phyloP scores from a whole-genome alignment of 2,329 filamentous ascomycete genomes.

The Ophiosphaerella narmari region DNA sequence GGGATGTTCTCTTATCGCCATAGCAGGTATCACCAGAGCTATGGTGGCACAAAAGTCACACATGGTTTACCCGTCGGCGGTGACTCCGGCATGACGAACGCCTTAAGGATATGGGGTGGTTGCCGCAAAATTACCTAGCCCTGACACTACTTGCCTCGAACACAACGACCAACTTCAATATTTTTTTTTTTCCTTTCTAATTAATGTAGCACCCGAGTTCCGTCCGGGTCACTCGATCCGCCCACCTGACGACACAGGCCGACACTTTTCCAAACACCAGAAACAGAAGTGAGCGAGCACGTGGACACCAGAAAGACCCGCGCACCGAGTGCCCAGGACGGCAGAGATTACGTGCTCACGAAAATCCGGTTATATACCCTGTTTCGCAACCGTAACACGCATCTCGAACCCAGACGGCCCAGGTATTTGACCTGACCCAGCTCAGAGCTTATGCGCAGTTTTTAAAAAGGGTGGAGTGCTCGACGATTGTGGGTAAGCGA shows the following conservation, averaged over 20 bases:
- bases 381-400: conserved; percentile 11
- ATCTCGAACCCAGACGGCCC: conserved; percentile 4
- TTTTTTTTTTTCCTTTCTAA: not conserved
- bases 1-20: conserved; percentile 7
- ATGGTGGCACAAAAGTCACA: conserved; percentile 1
- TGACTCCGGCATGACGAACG: conserved; percentile 23
- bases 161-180: not conserved
- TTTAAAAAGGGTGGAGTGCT: not conserved
- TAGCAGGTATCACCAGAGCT: conserved; percentile 4
- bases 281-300: not conserved
- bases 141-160: not conserved
- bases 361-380: conserved; percentile 10
- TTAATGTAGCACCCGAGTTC: not conserved
- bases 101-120: conserved; percentile 7
- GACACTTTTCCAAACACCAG: not conserved
- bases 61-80: conserved; percentile 16
- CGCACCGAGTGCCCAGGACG: conserved; percentile 3
- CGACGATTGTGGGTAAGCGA: not conserved
- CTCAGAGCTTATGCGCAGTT: conserved; percentile 18
- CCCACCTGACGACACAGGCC: not conserved
- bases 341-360: conserved; percentile 1
- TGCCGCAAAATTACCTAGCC: conserved; percentile 3
- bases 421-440: not conserved
- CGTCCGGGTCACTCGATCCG: not conserved
- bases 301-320: not conserved